Evolutionary conservation across 257 asterid genomes (phyloP).

Genomic region (Parsonsia alboflavescens): DNA sequence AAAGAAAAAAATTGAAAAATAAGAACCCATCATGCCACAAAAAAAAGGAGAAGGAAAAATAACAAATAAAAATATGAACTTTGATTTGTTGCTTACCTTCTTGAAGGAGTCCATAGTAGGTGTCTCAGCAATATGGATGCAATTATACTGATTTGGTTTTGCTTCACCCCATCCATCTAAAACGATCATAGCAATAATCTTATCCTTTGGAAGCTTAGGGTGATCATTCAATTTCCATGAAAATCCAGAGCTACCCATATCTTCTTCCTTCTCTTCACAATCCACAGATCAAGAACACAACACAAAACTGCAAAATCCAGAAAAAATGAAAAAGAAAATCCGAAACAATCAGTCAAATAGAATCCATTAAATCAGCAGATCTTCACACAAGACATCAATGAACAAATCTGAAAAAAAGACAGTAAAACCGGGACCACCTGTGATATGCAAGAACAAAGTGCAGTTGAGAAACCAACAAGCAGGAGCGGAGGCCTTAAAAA

Average conservation of each 20-base stretch:
- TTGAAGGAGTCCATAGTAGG: conserved; percentile 98
- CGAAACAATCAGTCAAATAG: neutral
- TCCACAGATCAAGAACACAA: neutral
- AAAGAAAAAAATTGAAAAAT: conserved; percentile 5
- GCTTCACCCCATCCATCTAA: conserved; percentile 99
- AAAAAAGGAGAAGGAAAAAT: neutral
- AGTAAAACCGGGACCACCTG: neutral
- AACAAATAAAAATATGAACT: neutral
- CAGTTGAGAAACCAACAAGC: neutral
- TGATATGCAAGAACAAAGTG: neutral
- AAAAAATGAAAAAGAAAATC: neutral
- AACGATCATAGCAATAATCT: conserved; percentile 70
- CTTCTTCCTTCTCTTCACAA: conserved; percentile 12
- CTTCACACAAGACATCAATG: neutral
- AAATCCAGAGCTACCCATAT: conserved; percentile 60
- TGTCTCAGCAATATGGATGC: conserved; percentile 89
- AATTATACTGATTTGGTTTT: conserved; percentile 64
- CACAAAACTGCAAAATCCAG: conserved; percentile 7
- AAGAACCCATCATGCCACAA: conserved; percentile 8
- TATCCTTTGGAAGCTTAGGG: conserved; percentile 82
- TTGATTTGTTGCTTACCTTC: conserved; percentile 31
- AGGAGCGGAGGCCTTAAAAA: neutral
- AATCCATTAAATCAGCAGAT: neutral
- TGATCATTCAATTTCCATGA: conserved; percentile 92
- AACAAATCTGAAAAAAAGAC: neutral